Evolutionary conservation across 2,329 filamentous ascomycete species (phyloP).

Genomic region (Xylariaceae sp.): DNA sequence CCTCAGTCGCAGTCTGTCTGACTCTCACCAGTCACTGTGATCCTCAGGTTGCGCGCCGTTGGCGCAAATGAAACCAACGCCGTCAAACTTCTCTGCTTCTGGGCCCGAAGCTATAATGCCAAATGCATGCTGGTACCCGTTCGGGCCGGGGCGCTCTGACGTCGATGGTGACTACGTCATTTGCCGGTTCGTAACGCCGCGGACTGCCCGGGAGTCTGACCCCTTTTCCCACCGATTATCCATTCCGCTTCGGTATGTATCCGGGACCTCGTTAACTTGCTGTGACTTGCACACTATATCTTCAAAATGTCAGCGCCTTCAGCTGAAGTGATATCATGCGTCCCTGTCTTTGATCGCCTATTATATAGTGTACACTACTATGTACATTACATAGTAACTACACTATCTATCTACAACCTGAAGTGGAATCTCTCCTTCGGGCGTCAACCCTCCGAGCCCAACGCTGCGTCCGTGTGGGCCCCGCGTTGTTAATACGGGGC

Average conservation of each 20-base stretch:
- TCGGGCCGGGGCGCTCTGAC: conserved; percentile 37
- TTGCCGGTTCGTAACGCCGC: conserved; percentile 48
- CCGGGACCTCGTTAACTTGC: conserved; percentile 55
- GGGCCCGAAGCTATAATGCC: conserved; percentile 30
- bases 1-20: conserved; percentile 41
- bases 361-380: too few species aligned
- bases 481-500: background rate
- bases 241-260: conserved; percentile 46
- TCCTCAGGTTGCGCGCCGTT: conserved; percentile 44
- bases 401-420: conserved; percentile 49
- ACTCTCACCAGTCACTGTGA: conserved; percentile 50
- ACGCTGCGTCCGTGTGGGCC: conserved; percentile 33
- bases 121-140: conserved; percentile 42
- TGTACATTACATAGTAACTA: too few species aligned
- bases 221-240: conserved; percentile 50
- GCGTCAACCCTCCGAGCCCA: conserved; percentile 43
- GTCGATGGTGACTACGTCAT: conserved; percentile 41
- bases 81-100: conserved; percentile 38
- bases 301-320: conserved; percentile 42
- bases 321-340: conserved; percentile 36
- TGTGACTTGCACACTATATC: conserved; percentile 54
- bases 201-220: conserved; percentile 40
- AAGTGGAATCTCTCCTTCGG: conserved; percentile 50
- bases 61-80: conserved; percentile 44
- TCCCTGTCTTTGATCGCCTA: conserved; percentile 44